phyloP scores from a whole-genome alignment of 2,329 filamentous ascomycete genomes.

The Hypoxylon rubiginosum region DNA sequence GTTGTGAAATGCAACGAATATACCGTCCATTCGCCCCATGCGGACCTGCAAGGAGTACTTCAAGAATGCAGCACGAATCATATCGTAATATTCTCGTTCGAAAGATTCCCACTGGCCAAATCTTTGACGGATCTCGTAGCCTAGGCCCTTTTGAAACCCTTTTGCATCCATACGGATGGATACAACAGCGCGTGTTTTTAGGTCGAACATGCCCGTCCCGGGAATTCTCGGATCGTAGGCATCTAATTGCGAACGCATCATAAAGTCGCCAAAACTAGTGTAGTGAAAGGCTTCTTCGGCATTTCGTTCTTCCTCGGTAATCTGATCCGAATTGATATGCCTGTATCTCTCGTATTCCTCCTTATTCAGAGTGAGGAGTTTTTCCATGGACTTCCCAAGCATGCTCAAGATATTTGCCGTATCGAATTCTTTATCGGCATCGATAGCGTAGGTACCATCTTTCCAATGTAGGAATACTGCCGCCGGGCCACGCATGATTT shows the following conservation, averaged over 20 bases:
- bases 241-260: conserved; percentile 96
- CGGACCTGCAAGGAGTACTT: conserved; percentile 98
- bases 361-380: conserved; percentile 86
- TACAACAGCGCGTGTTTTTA: conserved; percentile 94
- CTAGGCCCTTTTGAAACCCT: conserved; percentile 79
- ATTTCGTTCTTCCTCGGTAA: conserved; percentile 78
- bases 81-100: conserved; percentile 95
- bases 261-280: conserved; percentile 85
- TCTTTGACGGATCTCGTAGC: conserved; percentile 85
- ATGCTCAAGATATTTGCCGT: conserved; percentile 87
- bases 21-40: conserved; percentile 98
- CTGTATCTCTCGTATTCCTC: conserved; percentile 90
- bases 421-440: conserved; percentile 94
- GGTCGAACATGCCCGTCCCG: conserved; percentile 92
- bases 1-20: conserved; percentile 97
- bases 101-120: conserved; percentile 90
- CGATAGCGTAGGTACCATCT: conserved; percentile 91
- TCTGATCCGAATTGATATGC: conserved; percentile 73
- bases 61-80: conserved; percentile 93
- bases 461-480: conserved; percentile 87
- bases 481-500: conserved; percentile 77
- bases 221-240: conserved; percentile 88
- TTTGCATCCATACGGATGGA: conserved; percentile 88
- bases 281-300: conserved; percentile 88
- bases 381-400: conserved; percentile 96